These are phyloP conservation scores for Wallacemonas sp. DNA, from an alignment of 208 protist species.

Conservation along the genomic window DNA sequence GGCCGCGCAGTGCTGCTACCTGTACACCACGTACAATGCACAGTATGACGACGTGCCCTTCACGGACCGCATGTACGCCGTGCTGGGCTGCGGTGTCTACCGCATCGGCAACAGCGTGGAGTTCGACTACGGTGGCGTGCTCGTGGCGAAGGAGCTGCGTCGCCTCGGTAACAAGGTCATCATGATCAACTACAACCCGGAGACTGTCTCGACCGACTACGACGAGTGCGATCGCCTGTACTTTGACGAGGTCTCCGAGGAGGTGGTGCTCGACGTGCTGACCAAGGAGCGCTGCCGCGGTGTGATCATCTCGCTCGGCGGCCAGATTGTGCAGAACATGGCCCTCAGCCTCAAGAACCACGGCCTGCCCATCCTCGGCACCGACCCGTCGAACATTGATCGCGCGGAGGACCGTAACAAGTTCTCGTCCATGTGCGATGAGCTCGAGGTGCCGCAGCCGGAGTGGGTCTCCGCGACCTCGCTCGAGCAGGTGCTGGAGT, in stretches of 20 bases:
- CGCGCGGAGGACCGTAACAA: slow-evolving; percentile 97
- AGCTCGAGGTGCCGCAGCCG: slow-evolving; percentile 96
- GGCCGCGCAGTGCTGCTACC: slow-evolving; percentile 93
- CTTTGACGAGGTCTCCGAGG: slow-evolving; percentile 98
- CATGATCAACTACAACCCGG: slow-evolving; percentile 99
- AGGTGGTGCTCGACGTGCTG: slow-evolving; percentile 97
- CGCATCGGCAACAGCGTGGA: slow-evolving; percentile 98
- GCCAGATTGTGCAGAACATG: slow-evolving; percentile 99
- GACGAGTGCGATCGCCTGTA: slow-evolving; percentile 98
- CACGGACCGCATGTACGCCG: slow-evolving; percentile 84
- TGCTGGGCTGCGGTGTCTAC: slow-evolving; percentile 98
- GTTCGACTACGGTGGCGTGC: slow-evolving; percentile 98
- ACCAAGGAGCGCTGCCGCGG: slow-evolving; percentile 91
- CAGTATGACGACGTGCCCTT: slow-evolving; percentile 87
- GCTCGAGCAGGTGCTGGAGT: slow-evolving; percentile 88
- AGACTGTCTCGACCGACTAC: slow-evolving; percentile 99
- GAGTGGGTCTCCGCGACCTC: slow-evolving; percentile 94
- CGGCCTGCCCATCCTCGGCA: slow-evolving; percentile 96
- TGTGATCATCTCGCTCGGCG: slow-evolving; percentile 96
- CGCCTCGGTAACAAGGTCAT: slow-evolving; percentile 94
- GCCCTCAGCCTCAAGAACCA: slow-evolving; percentile 91
- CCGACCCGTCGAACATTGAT: slow-evolving; percentile 96
- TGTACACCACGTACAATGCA: slow-evolving; percentile 97
- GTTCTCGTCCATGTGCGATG: slow-evolving; percentile 94
- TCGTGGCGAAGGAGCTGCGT: slow-evolving; percentile 93